Percentiles rank a stretch among this genome's conserved stretches.
phyloP scores from a whole-genome alignment of 805 yeast genomes.

The Saccharomyces mikatae region DNA sequence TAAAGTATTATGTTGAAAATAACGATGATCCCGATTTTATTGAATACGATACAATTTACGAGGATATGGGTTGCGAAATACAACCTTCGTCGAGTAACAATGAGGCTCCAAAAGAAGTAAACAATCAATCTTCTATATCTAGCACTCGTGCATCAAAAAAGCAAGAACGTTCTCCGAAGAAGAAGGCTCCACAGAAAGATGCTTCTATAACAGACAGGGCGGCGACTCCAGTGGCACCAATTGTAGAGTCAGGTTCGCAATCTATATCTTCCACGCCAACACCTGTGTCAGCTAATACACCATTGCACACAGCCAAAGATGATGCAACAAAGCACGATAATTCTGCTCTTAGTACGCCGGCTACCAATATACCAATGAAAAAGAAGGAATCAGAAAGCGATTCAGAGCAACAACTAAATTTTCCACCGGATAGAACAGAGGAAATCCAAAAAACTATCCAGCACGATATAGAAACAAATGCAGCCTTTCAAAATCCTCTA shows the following conservation, averaged over 20 bases:
- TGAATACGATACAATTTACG: constrained; percentile 89
- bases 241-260: constrained; percentile 11
- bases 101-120: background rate
- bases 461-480: constrained; percentile 17
- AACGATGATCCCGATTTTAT: constrained; percentile 89
- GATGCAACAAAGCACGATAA: background rate
- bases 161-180: constrained; percentile 34
- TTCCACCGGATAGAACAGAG: constrained; percentile 23
- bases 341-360: background rate
- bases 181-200: constrained; percentile 25
- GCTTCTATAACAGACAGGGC: constrained; percentile 11
- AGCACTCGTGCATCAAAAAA: constrained; percentile 8
- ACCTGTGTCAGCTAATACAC: constrained; percentile 3
- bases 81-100: constrained; percentile 22
- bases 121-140: background rate
- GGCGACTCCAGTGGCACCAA: constrained; percentile 6
- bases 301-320: constrained; percentile 2
- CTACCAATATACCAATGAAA: background rate
- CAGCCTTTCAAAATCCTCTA: constrained; percentile 24
- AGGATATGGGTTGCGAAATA: constrained; percentile 54
- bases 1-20: constrained; percentile 86
- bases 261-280: constrained; percentile 12
- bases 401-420: constrained; percentile 10
- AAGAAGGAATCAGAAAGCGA: background rate
- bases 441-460: constrained; percentile 23